These are phyloP conservation scores for Claviceps arundinis DNA, from an alignment of 2,329 filamentous ascomycete species.

Conservation along the genomic window DNA sequence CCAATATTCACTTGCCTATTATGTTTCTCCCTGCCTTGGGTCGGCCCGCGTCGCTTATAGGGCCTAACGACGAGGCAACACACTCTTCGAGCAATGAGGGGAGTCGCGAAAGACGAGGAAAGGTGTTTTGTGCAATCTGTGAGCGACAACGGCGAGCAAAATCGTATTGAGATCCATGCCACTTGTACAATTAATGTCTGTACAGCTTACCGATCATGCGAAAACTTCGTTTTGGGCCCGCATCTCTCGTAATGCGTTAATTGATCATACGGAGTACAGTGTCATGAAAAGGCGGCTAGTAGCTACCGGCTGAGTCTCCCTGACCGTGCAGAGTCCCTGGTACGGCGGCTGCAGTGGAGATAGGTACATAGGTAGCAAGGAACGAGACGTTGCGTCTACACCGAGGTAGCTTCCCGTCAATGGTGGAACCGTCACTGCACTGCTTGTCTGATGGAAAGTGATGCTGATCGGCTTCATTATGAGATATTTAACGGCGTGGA, in stretches of 20 bases:
- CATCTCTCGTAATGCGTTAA: slow-evolving; percentile 1
- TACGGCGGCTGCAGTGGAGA: background rate
- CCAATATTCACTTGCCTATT: background rate
- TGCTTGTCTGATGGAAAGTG: background rate
- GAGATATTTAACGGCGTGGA: background rate
- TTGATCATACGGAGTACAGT: background rate
- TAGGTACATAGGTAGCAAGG: background rate
- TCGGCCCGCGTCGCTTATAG: no score
- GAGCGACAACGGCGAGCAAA: background rate
- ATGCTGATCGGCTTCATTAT: background rate
- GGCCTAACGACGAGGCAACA: no score
- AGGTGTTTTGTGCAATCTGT: background rate
- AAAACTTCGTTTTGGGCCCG: background rate
- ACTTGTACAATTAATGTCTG: background rate
- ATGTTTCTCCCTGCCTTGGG: no score
- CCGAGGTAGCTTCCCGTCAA: slow-evolving; percentile 1
- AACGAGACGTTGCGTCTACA: slow-evolving; percentile 4
- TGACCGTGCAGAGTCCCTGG: background rate
- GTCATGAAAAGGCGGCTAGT: background rate
- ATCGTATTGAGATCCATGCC: background rate
- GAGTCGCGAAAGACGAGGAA: background rate
- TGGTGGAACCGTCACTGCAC: background rate
- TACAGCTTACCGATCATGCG: background rate
- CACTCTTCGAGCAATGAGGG: no score
- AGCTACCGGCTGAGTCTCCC: background rate